Evolutionary conservation across 73 alveolate species (phyloP).

Genomic region (Paramecium caudatum): DNA sequence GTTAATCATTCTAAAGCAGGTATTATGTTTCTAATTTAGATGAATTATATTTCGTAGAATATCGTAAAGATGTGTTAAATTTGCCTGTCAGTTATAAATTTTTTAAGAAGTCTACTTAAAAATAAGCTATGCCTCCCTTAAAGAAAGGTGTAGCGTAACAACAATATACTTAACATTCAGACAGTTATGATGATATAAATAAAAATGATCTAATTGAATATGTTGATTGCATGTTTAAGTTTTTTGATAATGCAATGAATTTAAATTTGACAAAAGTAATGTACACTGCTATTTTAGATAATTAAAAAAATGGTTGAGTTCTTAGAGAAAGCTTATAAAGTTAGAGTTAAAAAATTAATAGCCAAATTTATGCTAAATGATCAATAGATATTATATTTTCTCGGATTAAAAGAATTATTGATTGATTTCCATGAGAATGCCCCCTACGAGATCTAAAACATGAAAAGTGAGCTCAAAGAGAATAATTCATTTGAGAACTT

Average conservation of each 20-base stretch:
- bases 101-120: constrained; percentile 64
- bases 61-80: constrained; percentile 67
- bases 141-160: background rate
- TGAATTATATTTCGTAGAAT: constrained; percentile 73
- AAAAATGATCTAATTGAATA: constrained; percentile 50
- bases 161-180: constrained; percentile 51
- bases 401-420: constrained; percentile 72
- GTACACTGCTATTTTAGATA: background rate
- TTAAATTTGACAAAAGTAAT: background rate
- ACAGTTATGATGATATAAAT: constrained; percentile 55
- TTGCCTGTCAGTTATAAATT: constrained; percentile 71
- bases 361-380: constrained; percentile 68
- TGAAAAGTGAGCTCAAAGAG: constrained; percentile 48
- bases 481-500: constrained; percentile 66
- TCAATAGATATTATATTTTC: constrained; percentile 39
- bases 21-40: constrained; percentile 1
- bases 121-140: constrained; percentile 27
- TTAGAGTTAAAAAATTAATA: constrained; percentile 72
- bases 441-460: constrained; percentile 32
- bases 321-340: constrained; percentile 73
- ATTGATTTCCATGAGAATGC: constrained; percentile 70
- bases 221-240: constrained; percentile 60
- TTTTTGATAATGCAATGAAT: constrained; percentile 51
- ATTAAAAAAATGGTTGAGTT: constrained; percentile 64
- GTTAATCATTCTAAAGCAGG: constrained; percentile 29